Percentiles rank a stretch among this genome's conserved stretches.
These are phyloP conservation scores for Hemisphaericaspora subhashii DNA, from an alignment of 1,139 yeast genomes.

Conservation along the genomic window DNA sequence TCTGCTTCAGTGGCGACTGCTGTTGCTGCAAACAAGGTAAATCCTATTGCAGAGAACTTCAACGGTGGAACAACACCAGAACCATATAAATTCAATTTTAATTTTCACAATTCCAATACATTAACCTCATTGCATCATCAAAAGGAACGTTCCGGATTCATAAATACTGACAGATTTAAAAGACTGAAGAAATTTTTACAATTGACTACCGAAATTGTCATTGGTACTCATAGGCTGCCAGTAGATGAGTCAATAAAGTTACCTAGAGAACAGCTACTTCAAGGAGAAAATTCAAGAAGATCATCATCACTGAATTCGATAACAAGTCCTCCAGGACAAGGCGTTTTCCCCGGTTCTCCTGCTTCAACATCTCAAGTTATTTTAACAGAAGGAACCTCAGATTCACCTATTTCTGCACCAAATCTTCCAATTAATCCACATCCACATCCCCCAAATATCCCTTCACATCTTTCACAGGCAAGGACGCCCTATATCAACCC, in stretches of 20 bases:
- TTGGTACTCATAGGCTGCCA: slow-evolving; percentile 69
- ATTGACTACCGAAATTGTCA: slow-evolving; percentile 71
- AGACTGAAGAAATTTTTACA: slow-evolving; percentile 75
- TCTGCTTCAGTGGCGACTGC: slow-evolving; percentile 9
- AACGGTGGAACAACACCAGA: slow-evolving; percentile 15
- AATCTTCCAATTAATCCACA: slow-evolving; percentile 2
- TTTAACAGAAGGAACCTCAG: background rate
- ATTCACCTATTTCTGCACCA: slow-evolving; percentile 6
- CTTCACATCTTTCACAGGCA: slow-evolving; percentile 1
- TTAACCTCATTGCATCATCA: slow-evolving; percentile 20
- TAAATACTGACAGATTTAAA: slow-evolving; percentile 77
- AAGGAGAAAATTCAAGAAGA: slow-evolving; percentile 19
- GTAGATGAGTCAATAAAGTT: background rate
- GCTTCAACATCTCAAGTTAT: background rate
- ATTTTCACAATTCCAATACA: slow-evolving; percentile 18
- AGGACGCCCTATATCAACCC: slow-evolving; percentile 12
- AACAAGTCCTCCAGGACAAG: background rate
- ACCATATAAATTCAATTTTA: slow-evolving; percentile 34
- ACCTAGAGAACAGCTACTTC: background rate
- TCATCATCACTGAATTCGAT: slow-evolving; percentile 17
- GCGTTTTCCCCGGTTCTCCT: slow-evolving; percentile 9
- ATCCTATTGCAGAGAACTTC: slow-evolving; percentile 9
- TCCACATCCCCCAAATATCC: slow-evolving; percentile 1
- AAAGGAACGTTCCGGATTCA: slow-evolving; percentile 47
- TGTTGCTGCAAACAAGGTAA: slow-evolving; percentile 11